Conservation (phyloP, 2,329 filamentous ascomycete genomes). For the Cladophialophora exuberans region DNA sequence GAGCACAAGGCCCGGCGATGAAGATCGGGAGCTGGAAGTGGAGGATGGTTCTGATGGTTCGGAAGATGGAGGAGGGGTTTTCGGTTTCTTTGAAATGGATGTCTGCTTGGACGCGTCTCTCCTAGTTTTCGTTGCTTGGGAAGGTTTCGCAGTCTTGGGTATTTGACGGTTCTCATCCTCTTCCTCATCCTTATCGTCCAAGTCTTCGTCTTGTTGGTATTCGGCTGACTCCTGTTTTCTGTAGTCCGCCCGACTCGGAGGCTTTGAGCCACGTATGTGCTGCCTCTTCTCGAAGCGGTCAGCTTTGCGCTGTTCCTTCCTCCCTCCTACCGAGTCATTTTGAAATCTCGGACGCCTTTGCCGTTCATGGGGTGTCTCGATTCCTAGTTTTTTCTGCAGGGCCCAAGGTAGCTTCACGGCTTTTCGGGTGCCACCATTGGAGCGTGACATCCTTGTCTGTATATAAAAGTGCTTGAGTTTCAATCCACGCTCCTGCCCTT, state of each 20-base stretch:
- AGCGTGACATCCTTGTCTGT: conserved; percentile 20
- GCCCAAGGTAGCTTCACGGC: conserved; percentile 31
- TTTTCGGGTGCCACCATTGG: conserved; percentile 1
- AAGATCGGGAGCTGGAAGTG: conserved; percentile 23
- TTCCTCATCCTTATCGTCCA: conserved; percentile 37
- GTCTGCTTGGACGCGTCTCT: conserved; percentile 36
- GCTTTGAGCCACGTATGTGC: conserved; percentile 24
- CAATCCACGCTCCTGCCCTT: too few species aligned
- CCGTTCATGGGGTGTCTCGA: conserved; percentile 35
- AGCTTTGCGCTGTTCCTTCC: conserved; percentile 70
- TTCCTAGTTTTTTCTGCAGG: conserved; percentile 30
- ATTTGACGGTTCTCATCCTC: conserved; percentile 21
- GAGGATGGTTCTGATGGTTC: conserved; percentile 17
- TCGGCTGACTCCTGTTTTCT: conserved; percentile 37
- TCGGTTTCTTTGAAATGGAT: conserved; percentile 43
- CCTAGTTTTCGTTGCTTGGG: conserved; percentile 27
- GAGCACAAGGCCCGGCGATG: conserved; percentile 32
- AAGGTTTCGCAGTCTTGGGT: neutral
- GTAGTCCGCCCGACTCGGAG: conserved; percentile 20
- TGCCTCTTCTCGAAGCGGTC: conserved; percentile 66
- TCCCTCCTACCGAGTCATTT: conserved; percentile 36
- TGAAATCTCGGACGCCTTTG: conserved; percentile 22
- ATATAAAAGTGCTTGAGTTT: too few species aligned
- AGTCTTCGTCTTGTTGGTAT: too few species aligned
- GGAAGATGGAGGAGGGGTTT: conserved; percentile 6